Percentiles rank a stretch among this genome's conserved stretches.
Conservation (phyloP, 139 green algal species). For the Volvox reticuliferus region DNA sequence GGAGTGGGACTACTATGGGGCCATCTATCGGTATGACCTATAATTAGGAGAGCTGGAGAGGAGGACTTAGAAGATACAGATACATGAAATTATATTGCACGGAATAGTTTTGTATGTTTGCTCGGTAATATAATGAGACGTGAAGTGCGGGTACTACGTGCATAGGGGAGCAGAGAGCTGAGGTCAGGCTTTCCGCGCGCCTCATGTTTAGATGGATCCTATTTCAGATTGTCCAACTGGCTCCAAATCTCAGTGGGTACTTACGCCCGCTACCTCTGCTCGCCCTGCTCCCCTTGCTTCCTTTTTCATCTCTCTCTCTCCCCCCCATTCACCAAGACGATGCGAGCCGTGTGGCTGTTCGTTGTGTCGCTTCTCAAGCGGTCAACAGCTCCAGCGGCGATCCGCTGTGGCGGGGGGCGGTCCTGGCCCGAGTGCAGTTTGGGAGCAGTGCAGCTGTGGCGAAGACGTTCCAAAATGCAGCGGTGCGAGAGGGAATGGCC, state of each 20-base stretch:
- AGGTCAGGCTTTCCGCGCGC: too few relatives aligned
- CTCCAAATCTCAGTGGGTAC: too few relatives aligned
- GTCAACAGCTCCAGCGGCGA: neutral
- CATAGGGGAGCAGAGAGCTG: neutral
- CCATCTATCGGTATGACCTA: neutral
- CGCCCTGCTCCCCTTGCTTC: neutral
- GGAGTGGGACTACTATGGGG: neutral
- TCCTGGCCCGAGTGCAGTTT: constrained; percentile 1
- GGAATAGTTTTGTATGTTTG: neutral
- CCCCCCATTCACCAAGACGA: neutral
- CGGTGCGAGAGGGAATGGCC: neutral
- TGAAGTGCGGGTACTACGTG: too few relatives aligned
- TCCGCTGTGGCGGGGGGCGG: neutral
- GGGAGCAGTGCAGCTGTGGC: neutral
- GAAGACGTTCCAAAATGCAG: neutral
- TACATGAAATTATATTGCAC: neutral
- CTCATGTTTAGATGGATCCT: too few relatives aligned
- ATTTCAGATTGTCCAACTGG: too few relatives aligned
- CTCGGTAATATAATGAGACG: too few relatives aligned
- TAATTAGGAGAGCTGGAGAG: neutral
- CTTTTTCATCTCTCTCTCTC: too few relatives aligned
- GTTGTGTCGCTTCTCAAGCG: neutral
- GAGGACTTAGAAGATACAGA: too few relatives aligned
- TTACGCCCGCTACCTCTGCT: neutral
- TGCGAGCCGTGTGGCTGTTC: neutral